A percentile compares a stretch with the other conserved stretches of the same genome.
Conservation (phyloP, 495 filamentous ascomycete species). For the Penicillium canescens region DNA sequence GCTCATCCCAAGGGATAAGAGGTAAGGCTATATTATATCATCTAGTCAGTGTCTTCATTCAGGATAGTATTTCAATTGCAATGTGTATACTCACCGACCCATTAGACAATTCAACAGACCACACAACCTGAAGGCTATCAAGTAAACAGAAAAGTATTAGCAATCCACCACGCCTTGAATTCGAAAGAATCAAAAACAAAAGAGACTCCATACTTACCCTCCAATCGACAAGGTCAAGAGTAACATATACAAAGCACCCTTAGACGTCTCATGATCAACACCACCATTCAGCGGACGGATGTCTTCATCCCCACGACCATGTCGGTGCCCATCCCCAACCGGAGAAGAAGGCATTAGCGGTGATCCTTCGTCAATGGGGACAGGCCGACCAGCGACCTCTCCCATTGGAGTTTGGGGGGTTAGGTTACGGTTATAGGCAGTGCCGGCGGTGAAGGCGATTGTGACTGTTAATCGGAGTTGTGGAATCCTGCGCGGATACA, state of each 20-base stretch:
- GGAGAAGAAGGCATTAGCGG: slow-evolving; percentile 31
- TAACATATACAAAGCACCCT: slow-evolving; percentile 80
- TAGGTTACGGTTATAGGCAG: no score
- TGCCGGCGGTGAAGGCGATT: neutral
- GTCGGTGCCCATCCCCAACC: slow-evolving; percentile 11
- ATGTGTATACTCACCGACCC: slow-evolving; percentile 59
- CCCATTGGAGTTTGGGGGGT: neutral
- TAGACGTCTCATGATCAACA: slow-evolving; percentile 48
- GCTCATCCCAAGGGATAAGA: slow-evolving; percentile 80
- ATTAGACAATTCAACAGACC: slow-evolving; percentile 88
- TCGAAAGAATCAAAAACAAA: neutral
- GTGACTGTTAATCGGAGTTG: neutral
- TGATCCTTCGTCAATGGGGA: slow-evolving; percentile 33
- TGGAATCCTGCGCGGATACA: no score
- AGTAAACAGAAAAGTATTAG: neutral
- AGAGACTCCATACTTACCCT: slow-evolving; percentile 48
- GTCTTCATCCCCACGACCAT: neutral
- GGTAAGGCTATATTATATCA: slow-evolving; percentile 48
- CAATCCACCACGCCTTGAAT: neutral
- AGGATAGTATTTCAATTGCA: neutral
- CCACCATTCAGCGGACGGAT: neutral
- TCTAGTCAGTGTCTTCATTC: neutral
- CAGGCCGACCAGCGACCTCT: neutral
- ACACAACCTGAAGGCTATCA: slow-evolving; percentile 80
- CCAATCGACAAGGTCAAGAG: slow-evolving; percentile 81